phyloP scores from a whole-genome alignment of 371 early-diverging fungal genomes.

The Apophysomyces variabilis region DNA sequence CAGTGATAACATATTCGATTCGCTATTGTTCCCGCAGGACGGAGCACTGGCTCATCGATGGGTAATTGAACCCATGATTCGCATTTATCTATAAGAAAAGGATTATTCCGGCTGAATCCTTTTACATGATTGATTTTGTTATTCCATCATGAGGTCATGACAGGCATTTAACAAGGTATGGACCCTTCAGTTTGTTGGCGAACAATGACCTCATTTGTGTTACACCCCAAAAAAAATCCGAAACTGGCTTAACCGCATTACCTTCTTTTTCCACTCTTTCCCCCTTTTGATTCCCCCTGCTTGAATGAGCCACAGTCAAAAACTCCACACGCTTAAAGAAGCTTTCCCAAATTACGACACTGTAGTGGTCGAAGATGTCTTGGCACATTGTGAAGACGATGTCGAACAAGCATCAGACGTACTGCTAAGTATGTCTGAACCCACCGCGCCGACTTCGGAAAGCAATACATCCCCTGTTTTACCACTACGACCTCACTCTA shows the following conservation, averaged over 20 bases:
- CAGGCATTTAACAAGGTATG: too few relatives aligned
- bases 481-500: not conserved
- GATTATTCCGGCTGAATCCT: too few relatives aligned
- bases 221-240: not conserved
- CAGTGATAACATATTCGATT: too few relatives aligned
- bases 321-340: conserved; percentile 22
- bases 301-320: not conserved
- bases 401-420: conserved; percentile 25
- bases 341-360: conserved; percentile 24
- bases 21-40: too few relatives aligned
- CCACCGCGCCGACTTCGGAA: not conserved
- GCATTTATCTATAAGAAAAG: too few relatives aligned
- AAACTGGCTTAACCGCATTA: not conserved
- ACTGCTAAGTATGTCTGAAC: conserved; percentile 24
- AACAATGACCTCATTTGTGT: too few relatives aligned
- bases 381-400: conserved; percentile 15
- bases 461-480: not conserved
- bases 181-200: too few relatives aligned
- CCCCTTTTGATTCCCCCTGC: too few relatives aligned
- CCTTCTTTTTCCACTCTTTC: not conserved
- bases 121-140: too few relatives aligned
- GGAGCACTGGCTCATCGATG: too few relatives aligned
- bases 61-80: too few relatives aligned
- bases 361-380: conserved; percentile 20
- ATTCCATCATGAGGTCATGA: too few relatives aligned